Evolutionary conservation across 108 stramenopile genomes (phyloP), one percentile per base, ranked within the genome.

Genomic region (Asterionellopsis glacialis): DNA sequence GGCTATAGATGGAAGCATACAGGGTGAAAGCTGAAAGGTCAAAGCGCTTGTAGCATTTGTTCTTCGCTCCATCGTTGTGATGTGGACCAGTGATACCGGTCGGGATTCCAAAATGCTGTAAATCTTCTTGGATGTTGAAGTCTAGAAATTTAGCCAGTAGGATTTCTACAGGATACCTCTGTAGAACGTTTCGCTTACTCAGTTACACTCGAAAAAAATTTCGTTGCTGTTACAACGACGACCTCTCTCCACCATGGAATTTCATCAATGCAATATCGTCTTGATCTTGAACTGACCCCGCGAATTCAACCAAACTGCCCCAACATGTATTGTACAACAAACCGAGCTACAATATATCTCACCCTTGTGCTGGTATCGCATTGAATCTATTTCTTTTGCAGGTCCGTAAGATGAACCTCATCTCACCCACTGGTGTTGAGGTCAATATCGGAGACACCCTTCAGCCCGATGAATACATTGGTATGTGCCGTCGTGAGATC

Each of bases 401-500:
- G 90, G 95, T 95, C 40, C 93, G 97, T 47, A 79, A 81, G 61
- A 98, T 98, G 97, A 98, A 98, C 68, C 91, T 98, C 74, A 92
- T 98, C 73, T 96, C 95, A 40, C 97, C 97, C 57, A 81, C 90
- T 50, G 91, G 93, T 76, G 85, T 90, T 50, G 97, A 98, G 76
- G 97, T 98, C 42, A 88, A 95, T 74, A 98, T 98, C 55, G 97
- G 97, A 14, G 83, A 91, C 67, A 98, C 97, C 42, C 82, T 98
- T 51, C 84, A 91, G 75, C 90, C 93, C 45, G 87, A 96, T 71
- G 97, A 98, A 79, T 98, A 94, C 90, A 98, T 98, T 72, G 97
- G 97, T 62, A 98, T 98, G 97, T 90, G 89, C 77, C 94, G 97
- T 68, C 93, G 97, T 60, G 97, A 98, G 77, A 85, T 98, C 68